Evolutionary conservation across 2,329 filamentous ascomycete species (phyloP).

Genomic region (Alternaria gaisen): DNA sequence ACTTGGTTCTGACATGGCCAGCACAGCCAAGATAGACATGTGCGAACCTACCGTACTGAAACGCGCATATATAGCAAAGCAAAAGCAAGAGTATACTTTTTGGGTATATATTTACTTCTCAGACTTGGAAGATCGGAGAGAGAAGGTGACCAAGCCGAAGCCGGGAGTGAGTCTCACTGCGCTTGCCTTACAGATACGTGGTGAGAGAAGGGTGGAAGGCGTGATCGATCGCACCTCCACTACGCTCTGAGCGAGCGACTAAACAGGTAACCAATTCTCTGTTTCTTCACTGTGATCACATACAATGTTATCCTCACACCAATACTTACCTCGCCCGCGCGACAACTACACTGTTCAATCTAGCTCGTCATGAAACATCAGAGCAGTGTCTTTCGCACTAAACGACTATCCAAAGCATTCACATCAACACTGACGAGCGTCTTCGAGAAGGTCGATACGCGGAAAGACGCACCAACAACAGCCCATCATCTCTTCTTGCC

Average conservation of each 20-base stretch:
- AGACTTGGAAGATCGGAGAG: background rate
- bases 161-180: constrained; percentile 1
- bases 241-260: background rate
- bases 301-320: background rate
- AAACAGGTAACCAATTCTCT: background rate
- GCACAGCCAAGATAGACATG: background rate
- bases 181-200: background rate
- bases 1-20: background rate
- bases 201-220: constrained; percentile 2
- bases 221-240: constrained; percentile 1
- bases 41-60: background rate
- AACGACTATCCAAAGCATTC: constrained; percentile 12
- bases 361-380: constrained; percentile 7
- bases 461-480: background rate
- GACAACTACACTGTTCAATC: background rate
- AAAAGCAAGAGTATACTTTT: constrained; percentile 14
- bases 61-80: constrained; percentile 3
- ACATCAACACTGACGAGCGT: constrained; percentile 12
- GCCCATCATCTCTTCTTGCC: background rate
- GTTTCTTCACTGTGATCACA: background rate
- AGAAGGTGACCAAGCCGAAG: background rate
- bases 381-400: constrained; percentile 10
- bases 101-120: background rate
- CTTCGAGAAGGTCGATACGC: constrained; percentile 12
- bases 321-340: background rate